Conservation (phyloP, 148 eudicot genomes). For the Camellia japonica region DNA sequence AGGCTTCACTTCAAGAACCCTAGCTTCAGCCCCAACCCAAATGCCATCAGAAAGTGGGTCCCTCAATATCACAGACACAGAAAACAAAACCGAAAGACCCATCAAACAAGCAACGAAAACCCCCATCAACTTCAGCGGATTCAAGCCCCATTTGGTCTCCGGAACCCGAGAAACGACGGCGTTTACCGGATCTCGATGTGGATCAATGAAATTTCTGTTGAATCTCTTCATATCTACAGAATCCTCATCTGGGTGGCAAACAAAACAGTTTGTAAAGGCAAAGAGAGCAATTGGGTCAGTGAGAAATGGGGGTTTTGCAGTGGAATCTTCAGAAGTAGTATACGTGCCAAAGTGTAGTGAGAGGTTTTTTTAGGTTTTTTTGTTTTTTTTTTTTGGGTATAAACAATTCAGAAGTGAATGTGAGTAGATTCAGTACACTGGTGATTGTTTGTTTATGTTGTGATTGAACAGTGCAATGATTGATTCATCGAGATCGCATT, state of each 20-base stretch:
- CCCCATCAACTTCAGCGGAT: slow-evolving; percentile 38
- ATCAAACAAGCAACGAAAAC: slow-evolving; percentile 35
- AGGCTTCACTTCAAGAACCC: slow-evolving; percentile 30
- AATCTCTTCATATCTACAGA: slow-evolving; percentile 30
- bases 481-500: too few relatives aligned
- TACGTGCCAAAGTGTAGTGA: too few relatives aligned
- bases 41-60: slow-evolving; percentile 25
- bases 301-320: neutral
- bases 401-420: too few relatives aligned
- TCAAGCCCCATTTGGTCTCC: slow-evolving; percentile 25
- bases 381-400: too few relatives aligned
- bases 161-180: slow-evolving; percentile 9
- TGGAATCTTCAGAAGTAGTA: neutral
- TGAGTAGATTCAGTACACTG: too few relatives aligned
- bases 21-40: slow-evolving; percentile 36
- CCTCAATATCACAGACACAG: slow-evolving; percentile 28
- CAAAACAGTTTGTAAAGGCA: neutral
- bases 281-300: neutral
- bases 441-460: too few relatives aligned
- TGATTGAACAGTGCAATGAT: too few relatives aligned
- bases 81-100: slow-evolving; percentile 39
- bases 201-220: slow-evolving; percentile 13
- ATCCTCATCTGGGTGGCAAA: slow-evolving; percentile 5
- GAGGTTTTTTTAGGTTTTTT: too few relatives aligned
- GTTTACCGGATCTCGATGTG: slow-evolving; percentile 12